Conservation (phyloP, 2,329 filamentous ascomycete species). For the Apiospora arundinis region DNA sequence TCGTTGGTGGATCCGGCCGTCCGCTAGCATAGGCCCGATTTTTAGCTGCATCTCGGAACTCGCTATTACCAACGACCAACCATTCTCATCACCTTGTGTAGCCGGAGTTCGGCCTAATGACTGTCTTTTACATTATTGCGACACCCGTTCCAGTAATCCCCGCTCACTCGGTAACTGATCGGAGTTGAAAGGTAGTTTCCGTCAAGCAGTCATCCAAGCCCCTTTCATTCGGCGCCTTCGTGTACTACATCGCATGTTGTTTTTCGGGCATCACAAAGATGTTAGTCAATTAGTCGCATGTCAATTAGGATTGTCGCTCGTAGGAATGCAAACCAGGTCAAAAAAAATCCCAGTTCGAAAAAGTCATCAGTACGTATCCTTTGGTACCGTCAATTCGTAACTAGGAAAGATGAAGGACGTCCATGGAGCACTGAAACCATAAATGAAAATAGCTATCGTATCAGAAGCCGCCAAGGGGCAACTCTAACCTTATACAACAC, state of each 20-base stretch:
- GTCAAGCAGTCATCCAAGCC: not conserved
- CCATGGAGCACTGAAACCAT: no score
- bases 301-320: no score
- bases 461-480: not conserved
- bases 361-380: no score
- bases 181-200: not conserved
- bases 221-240: not conserved
- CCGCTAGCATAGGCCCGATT: slow-evolving; percentile 9
- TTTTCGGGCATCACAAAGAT: no score
- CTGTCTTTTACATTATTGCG: not conserved
- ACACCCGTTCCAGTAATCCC: not conserved
- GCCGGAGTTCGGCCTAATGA: not conserved
- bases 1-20: not conserved
- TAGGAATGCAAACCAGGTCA: no score
- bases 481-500: not conserved
- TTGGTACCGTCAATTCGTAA: no score
- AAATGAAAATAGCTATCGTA: no score
- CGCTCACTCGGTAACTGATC: not conserved
- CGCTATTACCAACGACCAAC: not conserved
- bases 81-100: not conserved
- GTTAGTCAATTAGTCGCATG: no score
- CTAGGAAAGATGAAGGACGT: no score
- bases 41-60: slow-evolving; percentile 13
- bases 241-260: not conserved
- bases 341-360: no score